phyloP scores from a whole-genome alignment of 352 stramenopile genomes.

The Globisporangium spiculum region DNA sequence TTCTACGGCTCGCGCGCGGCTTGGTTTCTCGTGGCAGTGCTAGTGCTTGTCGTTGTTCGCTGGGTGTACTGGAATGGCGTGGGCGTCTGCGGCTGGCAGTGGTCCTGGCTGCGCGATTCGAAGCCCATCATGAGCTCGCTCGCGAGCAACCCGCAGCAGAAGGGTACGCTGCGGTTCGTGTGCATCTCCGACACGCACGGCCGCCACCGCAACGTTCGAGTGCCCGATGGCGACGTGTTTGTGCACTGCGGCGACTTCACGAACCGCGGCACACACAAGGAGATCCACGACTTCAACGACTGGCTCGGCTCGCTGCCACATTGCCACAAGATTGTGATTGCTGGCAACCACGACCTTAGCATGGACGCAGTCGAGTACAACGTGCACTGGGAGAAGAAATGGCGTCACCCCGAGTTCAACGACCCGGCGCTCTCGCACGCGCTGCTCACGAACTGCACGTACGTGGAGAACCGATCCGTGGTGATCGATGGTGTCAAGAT shows the following conservation, averaged over 20 bases:
- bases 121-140: conserved; percentile 26
- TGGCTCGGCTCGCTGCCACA: conserved; percentile 80
- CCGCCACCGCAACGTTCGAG: conserved; percentile 63
- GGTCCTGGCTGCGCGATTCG: conserved; percentile 42
- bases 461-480: conserved; percentile 70
- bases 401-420: conserved; percentile 58
- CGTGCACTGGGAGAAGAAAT: conserved; percentile 58
- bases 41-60: conserved; percentile 26
- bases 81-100: conserved; percentile 54
- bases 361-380: conserved; percentile 72
- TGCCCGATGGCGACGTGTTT: conserved; percentile 78
- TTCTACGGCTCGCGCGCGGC: conserved; percentile 26
- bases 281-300: conserved; percentile 73
- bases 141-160: conserved; percentile 36
- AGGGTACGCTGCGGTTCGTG: conserved; percentile 63
- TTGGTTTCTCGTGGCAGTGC: conserved; percentile 16
- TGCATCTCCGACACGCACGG: conserved; percentile 83
- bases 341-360: conserved; percentile 80
- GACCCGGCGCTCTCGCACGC: conserved; percentile 45
- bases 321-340: conserved; percentile 73
- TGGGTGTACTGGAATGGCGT: conserved; percentile 68
- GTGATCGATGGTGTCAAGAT: conserved; percentile 74
- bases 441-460: conserved; percentile 71
- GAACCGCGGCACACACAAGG: conserved; percentile 60
- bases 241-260: conserved; percentile 92